Evolutionary conservation across 441 rosid genomes (phyloP).

Genomic region (Bruguiera hainesii): DNA sequence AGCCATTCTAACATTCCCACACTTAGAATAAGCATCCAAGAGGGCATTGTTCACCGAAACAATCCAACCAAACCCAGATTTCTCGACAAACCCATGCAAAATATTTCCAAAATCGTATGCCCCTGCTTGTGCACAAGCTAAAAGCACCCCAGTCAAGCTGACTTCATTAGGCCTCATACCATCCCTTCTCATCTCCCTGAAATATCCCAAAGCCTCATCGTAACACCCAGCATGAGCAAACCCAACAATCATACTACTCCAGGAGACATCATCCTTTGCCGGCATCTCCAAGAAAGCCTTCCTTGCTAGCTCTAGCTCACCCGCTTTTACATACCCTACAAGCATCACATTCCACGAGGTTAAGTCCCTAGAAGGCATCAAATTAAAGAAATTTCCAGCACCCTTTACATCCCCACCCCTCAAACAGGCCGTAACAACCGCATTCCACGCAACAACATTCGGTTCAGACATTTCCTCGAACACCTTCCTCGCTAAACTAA

Average conservation of each 20-base stretch:
- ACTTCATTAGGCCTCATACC: slow-evolving; percentile 60
- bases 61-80: slow-evolving; percentile 50
- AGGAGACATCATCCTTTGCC: slow-evolving; percentile 57
- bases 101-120: slow-evolving; percentile 52
- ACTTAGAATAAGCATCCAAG: slow-evolving; percentile 67
- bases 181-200: slow-evolving; percentile 46
- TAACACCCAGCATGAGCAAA: slow-evolving; percentile 57
- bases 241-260: slow-evolving; percentile 72
- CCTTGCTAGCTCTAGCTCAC: slow-evolving; percentile 51
- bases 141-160: slow-evolving; percentile 53
- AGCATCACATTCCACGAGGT: slow-evolving; percentile 70
- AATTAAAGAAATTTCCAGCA: slow-evolving; percentile 40
- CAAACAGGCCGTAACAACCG: slow-evolving; percentile 51
- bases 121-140: slow-evolving; percentile 75
- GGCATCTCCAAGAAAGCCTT: slow-evolving; percentile 44
- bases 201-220: slow-evolving; percentile 51
- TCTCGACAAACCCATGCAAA: slow-evolving; percentile 63
- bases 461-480: slow-evolving; percentile 61
- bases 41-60: slow-evolving; percentile 70
- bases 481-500: slow-evolving; percentile 48
- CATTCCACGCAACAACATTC: slow-evolving; percentile 68
- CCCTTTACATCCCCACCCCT: slow-evolving; percentile 38
- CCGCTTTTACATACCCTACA: slow-evolving; percentile 57
- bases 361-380: slow-evolving; percentile 44
- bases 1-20: slow-evolving; percentile 68